Evolutionary conservation across 2,329 filamentous ascomycete genomes (phyloP).

Genomic region (Leptographium wingfieldii): DNA sequence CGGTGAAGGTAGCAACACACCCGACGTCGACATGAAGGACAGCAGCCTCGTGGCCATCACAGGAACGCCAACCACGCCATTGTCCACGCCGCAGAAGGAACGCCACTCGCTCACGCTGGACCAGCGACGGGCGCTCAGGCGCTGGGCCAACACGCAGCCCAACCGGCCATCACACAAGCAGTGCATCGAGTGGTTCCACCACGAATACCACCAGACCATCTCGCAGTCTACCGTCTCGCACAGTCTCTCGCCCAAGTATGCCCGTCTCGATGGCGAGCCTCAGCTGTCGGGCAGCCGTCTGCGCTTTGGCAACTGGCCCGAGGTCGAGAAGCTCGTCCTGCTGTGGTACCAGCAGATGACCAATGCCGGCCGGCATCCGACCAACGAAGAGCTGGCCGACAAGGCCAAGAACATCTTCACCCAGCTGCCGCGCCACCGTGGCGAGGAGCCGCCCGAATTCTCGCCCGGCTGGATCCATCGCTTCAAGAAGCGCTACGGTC

Average conservation of each 20-base stretch:
- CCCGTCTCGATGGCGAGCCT: constrained; percentile 46
- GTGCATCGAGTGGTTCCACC: constrained; percentile 51
- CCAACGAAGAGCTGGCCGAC: constrained; percentile 49
- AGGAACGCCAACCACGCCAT: background rate
- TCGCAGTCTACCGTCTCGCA: constrained; percentile 52
- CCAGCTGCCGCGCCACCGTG: constrained; percentile 46
- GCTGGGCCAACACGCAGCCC: constrained; percentile 45
- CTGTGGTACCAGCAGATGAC: constrained; percentile 42
- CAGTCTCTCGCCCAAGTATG: constrained; percentile 49
- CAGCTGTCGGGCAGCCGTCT: constrained; percentile 50
- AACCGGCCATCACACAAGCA: constrained; percentile 46
- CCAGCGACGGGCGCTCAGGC: constrained; percentile 46
- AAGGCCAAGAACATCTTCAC: constrained; percentile 48
- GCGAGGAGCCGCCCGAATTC: constrained; percentile 47
- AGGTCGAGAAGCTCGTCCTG: constrained; percentile 46
- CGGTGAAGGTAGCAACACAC: background rate
- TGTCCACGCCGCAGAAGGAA: constrained; percentile 26
- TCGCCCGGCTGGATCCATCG: constrained; percentile 52
- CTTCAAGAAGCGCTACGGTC: constrained; percentile 50
- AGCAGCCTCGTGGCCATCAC: background rate
- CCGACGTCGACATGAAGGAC: background rate
- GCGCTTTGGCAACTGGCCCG: constrained; percentile 52
- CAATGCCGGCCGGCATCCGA: constrained; percentile 41
- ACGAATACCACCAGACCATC: constrained; percentile 45
- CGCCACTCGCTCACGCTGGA: constrained; percentile 49